phyloP scores from a whole-genome alignment of 805 yeast genomes.

The Spencermartinsiella europaea region DNA sequence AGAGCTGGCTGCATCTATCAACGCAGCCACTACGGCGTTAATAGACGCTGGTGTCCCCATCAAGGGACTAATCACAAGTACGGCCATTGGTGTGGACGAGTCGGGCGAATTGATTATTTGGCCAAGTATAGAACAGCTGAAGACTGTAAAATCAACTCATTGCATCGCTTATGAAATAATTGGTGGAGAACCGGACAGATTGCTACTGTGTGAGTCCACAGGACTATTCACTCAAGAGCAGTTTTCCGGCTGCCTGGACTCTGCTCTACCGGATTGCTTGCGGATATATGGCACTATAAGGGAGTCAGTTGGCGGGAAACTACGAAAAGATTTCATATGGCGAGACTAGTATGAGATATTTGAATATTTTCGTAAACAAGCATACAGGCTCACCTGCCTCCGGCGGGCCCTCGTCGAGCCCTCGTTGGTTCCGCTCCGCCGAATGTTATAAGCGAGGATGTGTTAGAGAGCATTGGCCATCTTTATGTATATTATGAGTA shows the following conservation, averaged over 20 bases:
- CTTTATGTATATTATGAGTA: too few relatives aligned
- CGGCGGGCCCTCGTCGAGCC: too few relatives aligned
- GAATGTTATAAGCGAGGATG: too few relatives aligned
- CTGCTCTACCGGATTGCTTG: slow-evolving; percentile 45
- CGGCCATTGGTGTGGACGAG: slow-evolving; percentile 39
- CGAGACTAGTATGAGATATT: slow-evolving; percentile 23
- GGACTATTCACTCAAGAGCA: slow-evolving; percentile 62
- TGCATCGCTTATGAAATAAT: slow-evolving; percentile 55
- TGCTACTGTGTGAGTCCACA: slow-evolving; percentile 65
- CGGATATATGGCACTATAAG: slow-evolving; percentile 43
- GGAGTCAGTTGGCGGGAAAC: slow-evolving; percentile 41
- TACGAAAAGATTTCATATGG: slow-evolving; percentile 60
- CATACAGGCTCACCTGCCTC: too few relatives aligned
- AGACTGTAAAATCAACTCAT: slow-evolving; percentile 53
- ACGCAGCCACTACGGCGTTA: slow-evolving; percentile 68
- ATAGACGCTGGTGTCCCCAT: slow-evolving; percentile 76
- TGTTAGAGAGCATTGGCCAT: too few relatives aligned
- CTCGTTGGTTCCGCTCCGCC: too few relatives aligned
- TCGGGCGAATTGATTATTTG: slow-evolving; percentile 30
- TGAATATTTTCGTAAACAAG: too few relatives aligned
- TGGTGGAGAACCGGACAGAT: slow-evolving; percentile 45
- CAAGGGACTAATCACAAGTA: slow-evolving; percentile 54
- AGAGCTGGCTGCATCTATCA: slow-evolving; percentile 61
- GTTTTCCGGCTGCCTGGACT: slow-evolving; percentile 48
- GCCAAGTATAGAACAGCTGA: slow-evolving; percentile 46